Evolutionary conservation across 108 stramenopile genomes (phyloP), one percentile per base, ranked within the genome.

Genomic region (Chaetoceros muelleri): DNA sequence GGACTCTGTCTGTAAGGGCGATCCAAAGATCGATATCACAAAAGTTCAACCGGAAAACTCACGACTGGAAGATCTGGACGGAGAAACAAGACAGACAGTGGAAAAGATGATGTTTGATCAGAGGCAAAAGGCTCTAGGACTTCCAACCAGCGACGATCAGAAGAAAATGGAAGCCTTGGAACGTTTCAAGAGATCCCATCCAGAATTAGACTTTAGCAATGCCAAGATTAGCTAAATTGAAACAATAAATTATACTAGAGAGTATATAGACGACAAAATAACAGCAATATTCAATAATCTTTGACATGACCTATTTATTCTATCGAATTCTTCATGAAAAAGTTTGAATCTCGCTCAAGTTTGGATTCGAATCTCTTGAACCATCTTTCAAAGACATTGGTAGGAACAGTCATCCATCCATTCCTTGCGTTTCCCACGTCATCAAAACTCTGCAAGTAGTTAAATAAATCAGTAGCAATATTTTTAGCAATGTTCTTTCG

Each of bases 61-160:
- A 26, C 83, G 91, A 44, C 76, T 99, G 50, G 62, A 53, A 2
- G 99, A 99, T 68, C 64, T 99, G 55, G 97, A 99, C 68, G 97
- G 95, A 18, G 99, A 98, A 60, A 98, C 97, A 22, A 71, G 97
- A 27, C 87, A 97, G 64, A 98, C 99, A 17, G 99, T 99, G 44
- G 99, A 98, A 72, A 99, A 99, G 65, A 98, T 99, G 99, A 98
- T 98, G 99, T 97, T 87, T 64, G 99, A 99, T 76, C 97, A 98
- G 61, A 76, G 97, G 40, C 96, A 98, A 76, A 98, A 98, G 77
- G 95, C 95, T 1, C 53, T 95, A 83, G 96, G 96, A 2, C 55
- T 81, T 58, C 99, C 99, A 21, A 95, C 97, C n/a, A 74, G 85
- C 24, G 99, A 99, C 46, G 97, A 99, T 64, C 78, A 85, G 81